Percentiles rank a stretch among this genome's conserved stretches.
Evolutionary conservation across 2,329 filamentous ascomycete genomes (phyloP).

Genomic region (Claviceps monticola): DNA sequence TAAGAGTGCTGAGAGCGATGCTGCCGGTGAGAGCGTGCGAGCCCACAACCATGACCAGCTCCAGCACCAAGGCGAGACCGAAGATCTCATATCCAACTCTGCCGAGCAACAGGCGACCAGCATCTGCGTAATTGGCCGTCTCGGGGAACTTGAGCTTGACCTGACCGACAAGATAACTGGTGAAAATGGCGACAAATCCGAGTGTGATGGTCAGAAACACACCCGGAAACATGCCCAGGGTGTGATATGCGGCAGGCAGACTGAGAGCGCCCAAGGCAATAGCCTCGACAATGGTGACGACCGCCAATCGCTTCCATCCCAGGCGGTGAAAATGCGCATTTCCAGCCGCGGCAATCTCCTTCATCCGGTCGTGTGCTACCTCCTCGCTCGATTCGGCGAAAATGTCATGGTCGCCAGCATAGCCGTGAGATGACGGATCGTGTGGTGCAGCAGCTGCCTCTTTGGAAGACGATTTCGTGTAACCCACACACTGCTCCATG

Average conservation of each 20-base stretch:
- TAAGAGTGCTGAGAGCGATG: slow-evolving; percentile 51
- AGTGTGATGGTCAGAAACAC: slow-evolving; percentile 22
- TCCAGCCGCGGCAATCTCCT: slow-evolving; percentile 28
- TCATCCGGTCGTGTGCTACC: slow-evolving; percentile 21
- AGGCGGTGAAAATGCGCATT: slow-evolving; percentile 36
- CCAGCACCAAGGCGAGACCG: slow-evolving; percentile 51
- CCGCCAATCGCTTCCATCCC: slow-evolving; percentile 42
- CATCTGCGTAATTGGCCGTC: slow-evolving; percentile 53
- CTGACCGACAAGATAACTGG: slow-evolving; percentile 31
- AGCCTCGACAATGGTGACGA: slow-evolving; percentile 42
- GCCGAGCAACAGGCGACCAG: slow-evolving; percentile 48
- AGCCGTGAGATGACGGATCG: background rate
- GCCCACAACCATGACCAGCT: slow-evolving; percentile 52
- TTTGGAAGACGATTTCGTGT: background rate
- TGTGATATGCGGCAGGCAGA: slow-evolving; percentile 37
- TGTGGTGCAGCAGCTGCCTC: background rate
- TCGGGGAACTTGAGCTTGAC: slow-evolving; percentile 42
- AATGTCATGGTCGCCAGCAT: slow-evolving; percentile 6
- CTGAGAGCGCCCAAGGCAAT: slow-evolving; percentile 40
- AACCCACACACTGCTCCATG: background rate
- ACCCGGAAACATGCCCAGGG: slow-evolving; percentile 39
- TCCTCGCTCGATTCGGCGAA: slow-evolving; percentile 14
- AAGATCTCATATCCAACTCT: slow-evolving; percentile 48
- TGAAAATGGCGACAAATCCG: slow-evolving; percentile 34
- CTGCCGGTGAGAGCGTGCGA: slow-evolving; percentile 53